phyloP scores from a whole-genome alignment of 2,329 filamentous ascomycete genomes.

The Diaporthe destruens region DNA sequence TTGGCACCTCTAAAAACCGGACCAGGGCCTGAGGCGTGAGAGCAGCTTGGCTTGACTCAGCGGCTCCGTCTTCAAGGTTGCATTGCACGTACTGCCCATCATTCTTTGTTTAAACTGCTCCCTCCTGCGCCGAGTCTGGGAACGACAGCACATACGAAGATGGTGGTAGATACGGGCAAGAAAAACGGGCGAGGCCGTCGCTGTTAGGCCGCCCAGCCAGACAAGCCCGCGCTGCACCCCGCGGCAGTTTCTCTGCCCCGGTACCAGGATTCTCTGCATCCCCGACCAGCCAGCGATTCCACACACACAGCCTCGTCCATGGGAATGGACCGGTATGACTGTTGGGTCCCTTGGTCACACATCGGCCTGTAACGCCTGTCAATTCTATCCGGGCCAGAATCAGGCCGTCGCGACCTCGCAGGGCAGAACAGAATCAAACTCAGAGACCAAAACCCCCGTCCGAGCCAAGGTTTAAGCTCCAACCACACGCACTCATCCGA shows the following conservation, averaged over 20 bases:
- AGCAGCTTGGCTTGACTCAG: constrained; percentile 7
- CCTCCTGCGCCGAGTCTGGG: constrained; percentile 14
- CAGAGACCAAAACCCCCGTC: no score
- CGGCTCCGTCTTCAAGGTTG: constrained; percentile 1
- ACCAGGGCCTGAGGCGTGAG: constrained; percentile 6
- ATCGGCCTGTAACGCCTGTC: background rate
- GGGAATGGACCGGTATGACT: constrained; percentile 20
- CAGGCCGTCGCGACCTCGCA: background rate
- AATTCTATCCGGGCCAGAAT: background rate
- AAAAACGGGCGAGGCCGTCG: background rate
- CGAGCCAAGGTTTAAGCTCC: no score
- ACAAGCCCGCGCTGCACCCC: constrained; percentile 19
- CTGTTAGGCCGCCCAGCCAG: constrained; percentile 32
- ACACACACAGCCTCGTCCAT: constrained; percentile 10
- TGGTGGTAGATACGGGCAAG: constrained; percentile 4
- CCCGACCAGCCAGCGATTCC: constrained; percentile 26
- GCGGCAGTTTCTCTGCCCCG: constrained; percentile 6
- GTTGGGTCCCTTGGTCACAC: constrained; percentile 16
- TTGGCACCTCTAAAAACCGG: constrained; percentile 25
- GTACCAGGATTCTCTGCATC: constrained; percentile 31
- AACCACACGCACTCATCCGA: no score
- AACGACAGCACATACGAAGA: constrained; percentile 5
- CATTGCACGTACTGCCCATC: constrained; percentile 26
- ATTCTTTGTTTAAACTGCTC: constrained; percentile 27
- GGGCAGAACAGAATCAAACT: no score